Percentiles rank a stretch among this genome's conserved stretches.
Evolutionary conservation across 805 yeast genomes (phyloP).

Genomic region (Myxozyma lipomycoides): DNA sequence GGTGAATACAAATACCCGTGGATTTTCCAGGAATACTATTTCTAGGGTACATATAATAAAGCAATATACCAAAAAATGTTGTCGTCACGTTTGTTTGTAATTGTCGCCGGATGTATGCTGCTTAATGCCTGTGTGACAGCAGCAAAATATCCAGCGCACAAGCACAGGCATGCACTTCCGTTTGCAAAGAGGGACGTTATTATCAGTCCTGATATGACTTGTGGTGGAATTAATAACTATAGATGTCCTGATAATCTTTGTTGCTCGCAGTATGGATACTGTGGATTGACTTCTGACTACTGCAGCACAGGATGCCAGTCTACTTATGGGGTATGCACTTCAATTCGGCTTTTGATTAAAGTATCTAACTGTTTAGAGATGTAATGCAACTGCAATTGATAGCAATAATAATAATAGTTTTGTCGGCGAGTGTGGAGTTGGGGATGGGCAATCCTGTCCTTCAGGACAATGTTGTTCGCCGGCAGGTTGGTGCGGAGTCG

Average conservation of each 20-base stretch:
- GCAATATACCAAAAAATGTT: too few species aligned
- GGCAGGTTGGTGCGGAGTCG: constrained; percentile 17
- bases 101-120: too few species aligned
- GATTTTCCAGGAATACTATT: too few species aligned
- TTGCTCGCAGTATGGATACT: constrained; percentile 20
- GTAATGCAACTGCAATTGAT: background rate
- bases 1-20: too few species aligned
- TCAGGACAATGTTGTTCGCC: constrained; percentile 17
- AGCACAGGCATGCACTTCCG: background rate
- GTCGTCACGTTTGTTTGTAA: too few species aligned
- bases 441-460: constrained; percentile 10
- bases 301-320: constrained; percentile 18
- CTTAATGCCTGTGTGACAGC: too few species aligned
- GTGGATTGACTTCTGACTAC: constrained; percentile 11
- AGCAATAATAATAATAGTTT: background rate
- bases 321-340: constrained; percentile 6
- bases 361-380: background rate
- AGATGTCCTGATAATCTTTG: constrained; percentile 11
- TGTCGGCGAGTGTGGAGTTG: constrained; percentile 13
- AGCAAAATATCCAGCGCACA: too few species aligned
- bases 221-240: constrained; percentile 14
- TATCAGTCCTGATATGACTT: constrained; percentile 9
- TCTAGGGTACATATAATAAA: too few species aligned
- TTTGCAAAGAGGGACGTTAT: background rate
- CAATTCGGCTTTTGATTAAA: background rate